Percentiles rank a stretch among this genome's conserved stretches.
Evolutionary conservation across 768 basidiomycete genomes (phyloP).

Genomic region (Mycena capillaripes): DNA sequence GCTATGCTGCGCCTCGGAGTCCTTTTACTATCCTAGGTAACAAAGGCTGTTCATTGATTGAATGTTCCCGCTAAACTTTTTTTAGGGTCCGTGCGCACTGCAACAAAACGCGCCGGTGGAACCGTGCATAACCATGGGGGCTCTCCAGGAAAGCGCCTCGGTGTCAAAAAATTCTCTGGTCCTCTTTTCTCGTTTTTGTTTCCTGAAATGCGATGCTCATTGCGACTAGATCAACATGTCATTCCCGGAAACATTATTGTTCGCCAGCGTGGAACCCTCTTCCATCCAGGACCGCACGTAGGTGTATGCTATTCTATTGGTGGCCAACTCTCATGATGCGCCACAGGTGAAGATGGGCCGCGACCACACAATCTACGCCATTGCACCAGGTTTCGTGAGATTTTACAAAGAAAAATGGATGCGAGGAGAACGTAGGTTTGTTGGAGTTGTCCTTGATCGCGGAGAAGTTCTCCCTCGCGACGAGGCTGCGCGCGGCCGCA

Average conservation of each 20-base stretch:
- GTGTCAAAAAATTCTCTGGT: constrained; percentile 98
- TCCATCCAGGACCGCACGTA: constrained; percentile 96
- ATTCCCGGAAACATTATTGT: constrained; percentile 97
- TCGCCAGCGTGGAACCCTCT: constrained; percentile 91
- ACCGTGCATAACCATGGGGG: constrained; percentile 94
- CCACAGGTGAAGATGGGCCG: constrained; percentile 88
- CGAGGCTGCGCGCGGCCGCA: constrained; percentile 79
- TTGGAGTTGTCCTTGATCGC: constrained; percentile 87
- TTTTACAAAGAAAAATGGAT: constrained; percentile 91
- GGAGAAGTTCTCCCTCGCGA: constrained; percentile 92
- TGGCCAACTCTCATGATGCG: constrained; percentile 20
- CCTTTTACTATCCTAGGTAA: constrained; percentile 68
- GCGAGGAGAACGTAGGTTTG: constrained; percentile 79
- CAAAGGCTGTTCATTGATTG: background rate
- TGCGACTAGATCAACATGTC: constrained; percentile 83
- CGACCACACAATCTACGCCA: constrained; percentile 95
- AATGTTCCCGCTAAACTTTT: background rate
- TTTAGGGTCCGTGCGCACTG: constrained; percentile 86
- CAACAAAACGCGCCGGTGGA: constrained; percentile 97
- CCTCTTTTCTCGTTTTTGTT: constrained; percentile 37
- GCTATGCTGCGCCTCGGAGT: constrained; percentile 46
- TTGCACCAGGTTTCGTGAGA: constrained; percentile 91
- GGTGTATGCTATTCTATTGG: constrained; percentile 61
- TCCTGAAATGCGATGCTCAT: background rate
- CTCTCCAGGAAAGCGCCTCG: constrained; percentile 93